phyloP scores from a whole-genome alignment of 805 yeast genomes.

The Teunomyces cretensis region DNA sequence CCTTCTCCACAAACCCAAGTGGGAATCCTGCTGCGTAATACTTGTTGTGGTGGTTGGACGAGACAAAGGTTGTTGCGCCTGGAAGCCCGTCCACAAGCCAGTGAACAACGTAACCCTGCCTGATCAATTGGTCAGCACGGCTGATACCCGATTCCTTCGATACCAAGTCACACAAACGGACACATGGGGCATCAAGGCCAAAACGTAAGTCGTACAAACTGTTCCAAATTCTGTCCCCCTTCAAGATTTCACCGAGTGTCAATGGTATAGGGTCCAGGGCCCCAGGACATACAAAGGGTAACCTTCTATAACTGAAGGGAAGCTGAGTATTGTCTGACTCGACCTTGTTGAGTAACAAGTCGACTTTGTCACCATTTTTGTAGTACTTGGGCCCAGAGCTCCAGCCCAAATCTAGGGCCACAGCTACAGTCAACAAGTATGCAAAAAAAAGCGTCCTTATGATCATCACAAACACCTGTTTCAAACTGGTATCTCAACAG shows the following conservation, averaged over 20 bases:
- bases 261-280: constrained; percentile 54
- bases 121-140: constrained; percentile 60
- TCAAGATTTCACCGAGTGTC: constrained; percentile 72
- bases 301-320: constrained; percentile 73
- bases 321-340: constrained; percentile 76
- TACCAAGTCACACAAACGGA: constrained; percentile 64
- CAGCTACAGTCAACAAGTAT: background rate
- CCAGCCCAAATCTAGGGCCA: constrained; percentile 14
- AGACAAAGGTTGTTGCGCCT: constrained; percentile 79
- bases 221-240: constrained; percentile 79
- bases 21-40: constrained; percentile 89
- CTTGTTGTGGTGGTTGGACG: constrained; percentile 55
- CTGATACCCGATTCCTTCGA: constrained; percentile 50
- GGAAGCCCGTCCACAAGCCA: constrained; percentile 86
- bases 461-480: constrained; percentile 1
- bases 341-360: constrained; percentile 70
- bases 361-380: constrained; percentile 57
- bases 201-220: constrained; percentile 67
- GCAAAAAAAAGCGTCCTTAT: background rate
- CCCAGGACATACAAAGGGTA: constrained; percentile 81
- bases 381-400: constrained; percentile 40
- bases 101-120: constrained; percentile 72
- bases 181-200: constrained; percentile 66
- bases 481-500: background rate
- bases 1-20: constrained; percentile 66